Conservation (phyloP, 78 protist species). For the Protostelium mycophagum region DNA sequence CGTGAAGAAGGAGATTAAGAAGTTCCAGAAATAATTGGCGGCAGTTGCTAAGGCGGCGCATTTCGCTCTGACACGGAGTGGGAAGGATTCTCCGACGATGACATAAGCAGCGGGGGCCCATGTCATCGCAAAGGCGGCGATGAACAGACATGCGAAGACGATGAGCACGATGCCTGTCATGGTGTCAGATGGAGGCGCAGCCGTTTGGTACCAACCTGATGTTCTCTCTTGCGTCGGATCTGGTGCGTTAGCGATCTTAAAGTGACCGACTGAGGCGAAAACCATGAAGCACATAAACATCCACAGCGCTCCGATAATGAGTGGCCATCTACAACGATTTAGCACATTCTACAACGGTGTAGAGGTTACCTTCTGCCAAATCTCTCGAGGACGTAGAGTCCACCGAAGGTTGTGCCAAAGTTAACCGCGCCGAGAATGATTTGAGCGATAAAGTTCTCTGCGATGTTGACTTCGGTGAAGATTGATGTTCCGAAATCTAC, state of each 20-base stretch:
- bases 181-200: neutral
- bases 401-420: neutral
- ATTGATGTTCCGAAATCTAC: neutral
- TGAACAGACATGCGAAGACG: neutral
- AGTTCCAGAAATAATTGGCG: neutral
- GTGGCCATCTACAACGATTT: neutral
- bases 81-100: neutral
- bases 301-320: neutral
- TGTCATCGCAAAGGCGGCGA: neutral
- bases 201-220: neutral
- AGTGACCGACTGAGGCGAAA: neutral
- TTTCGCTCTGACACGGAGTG: neutral
- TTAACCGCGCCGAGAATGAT: neutral
- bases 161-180: neutral
- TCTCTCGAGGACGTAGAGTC: neutral
- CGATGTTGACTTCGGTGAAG: neutral
- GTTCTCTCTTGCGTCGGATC: neutral
- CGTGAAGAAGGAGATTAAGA: neutral
- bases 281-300: neutral
- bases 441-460: neutral
- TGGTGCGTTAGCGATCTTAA: neutral
- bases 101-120: neutral
- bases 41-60: neutral
- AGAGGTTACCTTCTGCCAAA: neutral
- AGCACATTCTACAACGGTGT: no score